phyloP scores from a whole-genome alignment of 129 eudicot genomes.

The sunflower (Helianthus annuus) region HanXRQr2.0-SUNRISE NC_035447.2:114820065-114820564 shows the following conservation, averaged over 20 bases:
- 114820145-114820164: not conserved
- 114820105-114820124: constrained; percentile 93
- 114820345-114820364: constrained; percentile 93
- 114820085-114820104: constrained; percentile 97
- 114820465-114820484: too few relatives aligned
- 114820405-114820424: not conserved
- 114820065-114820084: constrained; percentile 94
- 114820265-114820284: not conserved
- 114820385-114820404: constrained; percentile 78
- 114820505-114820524: not conserved
- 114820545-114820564: too few relatives aligned
- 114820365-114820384: constrained; percentile 94
- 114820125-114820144: not conserved
- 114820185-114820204: not conserved
- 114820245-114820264: not conserved
- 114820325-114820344: constrained; percentile 85
- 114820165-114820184: not conserved
- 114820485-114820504: too few relatives aligned
- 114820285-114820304: not conserved
- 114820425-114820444: not conserved
- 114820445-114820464: not conserved
- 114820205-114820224: not conserved
- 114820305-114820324: constrained; percentile 35
- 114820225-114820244: not conserved
- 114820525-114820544: not conserved